These are phyloP conservation scores for Taiozyma sp. DNA, from an alignment of 1,139 yeast genomes.

Conservation along the genomic window DNA sequence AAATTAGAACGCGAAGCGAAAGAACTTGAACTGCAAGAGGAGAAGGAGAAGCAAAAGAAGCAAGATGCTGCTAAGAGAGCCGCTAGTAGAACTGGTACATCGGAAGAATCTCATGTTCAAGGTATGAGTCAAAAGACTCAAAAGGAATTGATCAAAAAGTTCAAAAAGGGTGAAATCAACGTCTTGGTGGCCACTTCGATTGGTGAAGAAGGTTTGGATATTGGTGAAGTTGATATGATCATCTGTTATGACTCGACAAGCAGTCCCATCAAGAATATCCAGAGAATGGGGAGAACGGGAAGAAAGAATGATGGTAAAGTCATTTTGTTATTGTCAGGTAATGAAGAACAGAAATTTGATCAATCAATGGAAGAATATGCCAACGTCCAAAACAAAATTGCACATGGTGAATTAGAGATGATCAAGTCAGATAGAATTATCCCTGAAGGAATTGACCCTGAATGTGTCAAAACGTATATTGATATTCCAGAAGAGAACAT, in stretches of 20 bases:
- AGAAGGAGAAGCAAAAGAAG: constrained; percentile 24
- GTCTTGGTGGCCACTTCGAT: constrained; percentile 92
- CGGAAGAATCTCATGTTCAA: constrained; percentile 38
- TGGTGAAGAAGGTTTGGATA: constrained; percentile 98
- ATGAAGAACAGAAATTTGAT: constrained; percentile 76
- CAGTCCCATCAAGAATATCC: constrained; percentile 90
- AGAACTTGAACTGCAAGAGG: constrained; percentile 23
- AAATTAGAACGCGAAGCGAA: constrained; percentile 29
- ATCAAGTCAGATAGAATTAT: constrained; percentile 57
- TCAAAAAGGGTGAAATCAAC: constrained; percentile 68
- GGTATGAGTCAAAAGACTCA: constrained; percentile 72
- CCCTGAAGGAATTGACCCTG: constrained; percentile 53
- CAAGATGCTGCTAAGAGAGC: constrained; percentile 29
- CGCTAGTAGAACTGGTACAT: constrained; percentile 34
- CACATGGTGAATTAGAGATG: constrained; percentile 36
- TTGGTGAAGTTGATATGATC: constrained; percentile 94
- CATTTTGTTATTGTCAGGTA: constrained; percentile 69
- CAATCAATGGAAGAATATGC: constrained; percentile 84
- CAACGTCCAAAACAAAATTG: constrained; percentile 58
- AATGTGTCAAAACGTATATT: constrained; percentile 50
- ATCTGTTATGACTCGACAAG: constrained; percentile 90
- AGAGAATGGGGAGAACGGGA: constrained; percentile 98
- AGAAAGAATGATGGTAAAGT: constrained; percentile 89
- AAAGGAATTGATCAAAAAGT: constrained; percentile 66
- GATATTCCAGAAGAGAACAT: constrained; percentile 68